Base-by-base conservation (phyloP, 495 filamentous ascomycete genomes). In the Aspergillus conjunctus region DNA sequence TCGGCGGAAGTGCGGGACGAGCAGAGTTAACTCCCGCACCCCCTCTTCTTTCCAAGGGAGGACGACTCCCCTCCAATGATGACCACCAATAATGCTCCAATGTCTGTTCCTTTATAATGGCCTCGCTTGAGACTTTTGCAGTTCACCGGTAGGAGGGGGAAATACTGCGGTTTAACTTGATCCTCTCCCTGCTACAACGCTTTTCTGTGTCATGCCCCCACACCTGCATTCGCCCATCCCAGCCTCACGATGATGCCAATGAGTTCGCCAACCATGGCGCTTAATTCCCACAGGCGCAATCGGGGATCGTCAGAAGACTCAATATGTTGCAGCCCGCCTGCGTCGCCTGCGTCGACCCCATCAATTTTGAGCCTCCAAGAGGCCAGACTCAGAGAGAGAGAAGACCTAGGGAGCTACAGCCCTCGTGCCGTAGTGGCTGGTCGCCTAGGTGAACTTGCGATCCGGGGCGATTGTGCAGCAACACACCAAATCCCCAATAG, bases 381-480 rank as follows among this genome's bases (percentile, higher is more conserved):
- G 50, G 50, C 60, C 41, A 67, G 64, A 45, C 46, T 79, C 26
- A 66, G 65, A 21, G 75, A 78, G 51, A 69, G 72, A 33, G 66
- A 70, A 22, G 75, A 78, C 49, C 59, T 69, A 15, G 75, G 73
- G 26, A 64, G 72, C 50, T 66, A 74, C 55, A 91, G 88, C 66
- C 88, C 89, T 31, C 81, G 84, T 60, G 82, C 84, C 14, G 81
- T 74, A 34, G 86, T 91, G 54, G 86, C 84, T 60, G 81, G 85
- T 62, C 78, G 82, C 56, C 85, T 92, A 64, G 81, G 83, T 61
- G 80, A 85, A 49, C 75, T 91, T 33, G 82, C 79, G 39, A 72
- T 90, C 50, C 83, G 78, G 59, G 79, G 82, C 60, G 73, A 79
- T 58, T 65, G 54, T 41, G 46, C 73, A 45, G 55, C 71, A 56